phyloP scores from a whole-genome alignment of 2,329 filamentous ascomycete species.

The Proliferodiscus dingleyae region DNA sequence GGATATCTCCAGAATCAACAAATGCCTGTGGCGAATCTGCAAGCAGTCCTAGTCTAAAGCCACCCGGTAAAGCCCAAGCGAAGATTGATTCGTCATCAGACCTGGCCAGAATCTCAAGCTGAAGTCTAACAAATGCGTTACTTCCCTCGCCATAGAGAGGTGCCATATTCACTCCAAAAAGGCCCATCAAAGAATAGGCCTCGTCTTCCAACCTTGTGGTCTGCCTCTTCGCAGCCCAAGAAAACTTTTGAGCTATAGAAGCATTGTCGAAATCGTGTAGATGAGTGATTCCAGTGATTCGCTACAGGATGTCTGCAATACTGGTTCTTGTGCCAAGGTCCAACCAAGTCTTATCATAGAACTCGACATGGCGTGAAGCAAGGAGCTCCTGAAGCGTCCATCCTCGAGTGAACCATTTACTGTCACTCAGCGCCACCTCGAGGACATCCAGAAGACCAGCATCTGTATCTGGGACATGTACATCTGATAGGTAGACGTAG shows the following conservation, averaged over 20 bases:
- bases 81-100: slow-evolving; percentile 34
- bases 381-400: slow-evolving; percentile 2
- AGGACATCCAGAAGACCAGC: no score
- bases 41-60: no score
- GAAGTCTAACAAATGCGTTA: slow-evolving; percentile 32
- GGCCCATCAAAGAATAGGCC: slow-evolving; percentile 34
- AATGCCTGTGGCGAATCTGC: no score
- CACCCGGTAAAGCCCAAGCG: slow-evolving; percentile 17
- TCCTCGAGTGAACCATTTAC: not conserved
- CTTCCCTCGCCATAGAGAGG: slow-evolving; percentile 33
- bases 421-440: not conserved
- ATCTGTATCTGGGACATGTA: not conserved
- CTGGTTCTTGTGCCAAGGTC: slow-evolving; percentile 1
- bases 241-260: slow-evolving; percentile 33
- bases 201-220: slow-evolving; percentile 27
- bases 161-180: slow-evolving; percentile 35
- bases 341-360: slow-evolving; percentile 1
- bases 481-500: slow-evolving; percentile 9
- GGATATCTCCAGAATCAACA: no score
- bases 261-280: slow-evolving; percentile 16
- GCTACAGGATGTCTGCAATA: not conserved
- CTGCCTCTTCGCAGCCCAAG: slow-evolving; percentile 32
- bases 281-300: slow-evolving; percentile 3
- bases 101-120: slow-evolving; percentile 33
- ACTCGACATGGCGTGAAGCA: slow-evolving; percentile 1